Base-by-base conservation (phyloP, 1,284 basidiomycete species). In the Moniliophthora roreri region DNA sequence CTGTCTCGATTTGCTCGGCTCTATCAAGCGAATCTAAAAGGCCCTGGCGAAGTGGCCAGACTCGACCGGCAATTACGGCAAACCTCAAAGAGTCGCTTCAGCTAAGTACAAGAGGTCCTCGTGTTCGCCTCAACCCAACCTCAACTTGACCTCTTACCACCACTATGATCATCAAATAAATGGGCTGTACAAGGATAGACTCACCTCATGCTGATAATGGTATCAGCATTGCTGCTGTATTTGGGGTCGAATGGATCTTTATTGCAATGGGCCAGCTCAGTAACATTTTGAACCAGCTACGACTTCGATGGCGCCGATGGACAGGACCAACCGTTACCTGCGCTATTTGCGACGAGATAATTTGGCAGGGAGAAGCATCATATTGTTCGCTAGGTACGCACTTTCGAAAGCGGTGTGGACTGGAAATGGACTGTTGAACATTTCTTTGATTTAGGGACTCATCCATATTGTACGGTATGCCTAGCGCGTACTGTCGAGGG, bases 221-320 rank as follows among this genome's bases (percentile, higher is more conserved):
- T 8, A 46, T 46, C 21, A 46, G 44, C 26, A 18, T 46, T 24
- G 44, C 44, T n/a, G 44, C 44, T 32, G 44, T 46, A 8, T 46
- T 46, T 18, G 44, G 44, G 5, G 26, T 46, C n/a, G 24, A 46
- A 32, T 46, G 44, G 44, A 11, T 46, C 9, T 32, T 46, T 15
- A 9, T 28, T 11, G 44, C 11, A 8, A 4, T 46, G 24, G 28
- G n/a, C 24, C 21, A 16, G 11, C 28, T 46, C 24, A n/a, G 21
- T 8, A 28, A 11, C 26, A 16, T 28, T 26, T 13, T 46, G 23
- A n/a, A 16, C 44, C 9, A n/a, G 16, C 24, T 32, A 13, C 21
- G 28, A 26, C 24, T 28, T 16, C 21, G 11, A 10, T 28, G 24
- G 24, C 21, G 26, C 28, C 44, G 44, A n/a, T 28, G 7, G 3